These are phyloP conservation scores for Suillus decipiens DNA, from an alignment of 768 basidiomycete species.

Conservation along the genomic window DNA sequence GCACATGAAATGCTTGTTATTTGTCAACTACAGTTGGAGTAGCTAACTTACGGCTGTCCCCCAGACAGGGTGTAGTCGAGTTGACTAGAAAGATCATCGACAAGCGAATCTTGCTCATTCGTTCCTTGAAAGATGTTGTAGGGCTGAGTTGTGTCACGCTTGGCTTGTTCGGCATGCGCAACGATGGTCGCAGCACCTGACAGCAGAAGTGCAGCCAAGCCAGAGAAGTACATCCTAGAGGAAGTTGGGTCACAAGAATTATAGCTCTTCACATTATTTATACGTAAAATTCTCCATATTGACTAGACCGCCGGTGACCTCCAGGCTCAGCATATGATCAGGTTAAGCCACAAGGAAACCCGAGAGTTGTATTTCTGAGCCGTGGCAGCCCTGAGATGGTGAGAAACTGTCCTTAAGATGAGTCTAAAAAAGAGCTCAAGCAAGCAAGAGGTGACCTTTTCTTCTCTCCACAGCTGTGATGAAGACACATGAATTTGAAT, in stretches of 20 bases:
- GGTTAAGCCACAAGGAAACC: neutral
- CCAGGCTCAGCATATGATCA: too few relatives aligned
- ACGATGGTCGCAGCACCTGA: slow-evolving; percentile 11
- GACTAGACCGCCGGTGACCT: neutral
- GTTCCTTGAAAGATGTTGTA: slow-evolving; percentile 18
- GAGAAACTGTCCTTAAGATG: slow-evolving; percentile 4
- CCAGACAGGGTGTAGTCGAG: slow-evolving; percentile 20
- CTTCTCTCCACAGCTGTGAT: neutral
- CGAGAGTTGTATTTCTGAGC: neutral
- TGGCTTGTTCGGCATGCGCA: slow-evolving; percentile 9
- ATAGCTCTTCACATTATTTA: neutral
- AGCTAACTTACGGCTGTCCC: slow-evolving; percentile 15
- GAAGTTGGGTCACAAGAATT: slow-evolving; percentile 11
- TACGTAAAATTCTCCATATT: neutral
- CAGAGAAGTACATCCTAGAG: slow-evolving; percentile 15
- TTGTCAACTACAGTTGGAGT: neutral
- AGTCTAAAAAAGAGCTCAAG: neutral
- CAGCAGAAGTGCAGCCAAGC: slow-evolving; percentile 9
- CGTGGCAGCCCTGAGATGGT: slow-evolving; percentile 11
- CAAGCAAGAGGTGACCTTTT: neutral
- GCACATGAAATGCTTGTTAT: neutral
- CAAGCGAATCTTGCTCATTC: slow-evolving; percentile 14
- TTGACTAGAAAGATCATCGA: slow-evolving; percentile 17
- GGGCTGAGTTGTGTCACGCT: slow-evolving; percentile 15
- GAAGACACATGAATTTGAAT: neutral